Conservation (phyloP, 2,329 filamentous ascomycete species). For the Talaromyces amestolkiae region DNA sequence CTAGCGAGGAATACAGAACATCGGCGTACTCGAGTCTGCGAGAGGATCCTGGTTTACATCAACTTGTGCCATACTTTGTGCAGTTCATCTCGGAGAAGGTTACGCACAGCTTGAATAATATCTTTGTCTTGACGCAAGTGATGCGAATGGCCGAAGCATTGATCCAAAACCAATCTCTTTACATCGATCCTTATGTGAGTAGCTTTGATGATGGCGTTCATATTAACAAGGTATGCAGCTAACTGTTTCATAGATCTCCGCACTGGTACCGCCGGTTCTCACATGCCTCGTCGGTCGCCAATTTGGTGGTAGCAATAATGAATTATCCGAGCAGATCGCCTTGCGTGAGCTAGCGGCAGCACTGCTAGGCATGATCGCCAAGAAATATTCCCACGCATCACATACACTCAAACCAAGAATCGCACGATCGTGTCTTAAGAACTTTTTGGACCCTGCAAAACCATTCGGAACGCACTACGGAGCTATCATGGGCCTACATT, state of each 20-base stretch:
- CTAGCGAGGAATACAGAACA: constrained; percentile 78
- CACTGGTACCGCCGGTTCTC: constrained; percentile 79
- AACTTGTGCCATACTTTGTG: constrained; percentile 93
- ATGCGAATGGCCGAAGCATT: constrained; percentile 85
- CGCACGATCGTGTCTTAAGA: constrained; percentile 87
- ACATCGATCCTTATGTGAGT: constrained; percentile 64
- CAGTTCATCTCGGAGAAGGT: constrained; percentile 96
- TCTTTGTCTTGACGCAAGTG: constrained; percentile 85
- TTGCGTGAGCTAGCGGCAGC: constrained; percentile 82
- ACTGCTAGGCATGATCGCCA: constrained; percentile 73
- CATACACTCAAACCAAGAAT: constrained; percentile 82
- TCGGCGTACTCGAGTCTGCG: constrained; percentile 82
- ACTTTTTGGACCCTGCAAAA: constrained; percentile 82
- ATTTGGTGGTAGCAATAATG: constrained; percentile 58
- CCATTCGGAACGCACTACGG: constrained; percentile 84
- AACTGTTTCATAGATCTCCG: constrained; percentile 47
- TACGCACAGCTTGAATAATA: constrained; percentile 85
- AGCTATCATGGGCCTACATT: constrained; percentile 74
- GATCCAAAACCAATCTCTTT: constrained; percentile 77
- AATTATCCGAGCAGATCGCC: constrained; percentile 64
- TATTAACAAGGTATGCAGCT: neutral
- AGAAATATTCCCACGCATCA: constrained; percentile 77
- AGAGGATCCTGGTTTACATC: constrained; percentile 88
- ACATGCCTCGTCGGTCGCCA: constrained; percentile 87
- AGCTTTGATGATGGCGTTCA: neutral